A percentile compares a stretch with the other conserved stretches of the same genome.
Evolutionary conservation across 192 early-diverging fungal genomes (phyloP).

Genomic region (Podila epicladia): DNA sequence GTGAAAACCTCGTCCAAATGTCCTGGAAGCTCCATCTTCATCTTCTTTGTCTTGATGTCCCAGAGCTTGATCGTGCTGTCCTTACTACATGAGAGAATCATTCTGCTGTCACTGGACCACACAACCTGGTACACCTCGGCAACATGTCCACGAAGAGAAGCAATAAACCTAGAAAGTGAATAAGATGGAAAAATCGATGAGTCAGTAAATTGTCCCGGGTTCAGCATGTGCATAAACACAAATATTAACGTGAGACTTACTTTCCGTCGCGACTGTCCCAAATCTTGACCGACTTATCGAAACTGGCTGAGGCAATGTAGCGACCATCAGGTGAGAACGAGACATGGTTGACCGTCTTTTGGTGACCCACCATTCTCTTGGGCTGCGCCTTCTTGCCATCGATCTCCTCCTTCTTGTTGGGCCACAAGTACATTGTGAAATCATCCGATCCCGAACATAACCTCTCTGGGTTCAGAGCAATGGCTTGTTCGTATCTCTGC

Average conservation of each 20-base stretch:
- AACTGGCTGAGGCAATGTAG: slow-evolving; percentile 89
- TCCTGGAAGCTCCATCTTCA: slow-evolving; percentile 95
- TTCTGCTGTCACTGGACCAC: slow-evolving; percentile 93
- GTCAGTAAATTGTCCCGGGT: no score
- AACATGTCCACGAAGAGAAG: slow-evolving; percentile 94
- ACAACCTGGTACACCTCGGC: slow-evolving; percentile 96
- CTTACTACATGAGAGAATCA: slow-evolving; percentile 89
- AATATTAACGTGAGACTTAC: slow-evolving; percentile 18
- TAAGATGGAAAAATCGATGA: no score
- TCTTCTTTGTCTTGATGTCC: slow-evolving; percentile 90
- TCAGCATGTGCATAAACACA: no score
- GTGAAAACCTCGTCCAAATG: slow-evolving; percentile 95
- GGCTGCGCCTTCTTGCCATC: slow-evolving; percentile 79
- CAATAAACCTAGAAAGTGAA: slow-evolving; percentile 67
- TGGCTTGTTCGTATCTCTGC: slow-evolving; percentile 79
- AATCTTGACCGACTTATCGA: slow-evolving; percentile 97
- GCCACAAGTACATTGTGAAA: slow-evolving; percentile 97
- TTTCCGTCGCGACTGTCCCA: slow-evolving; percentile 94
- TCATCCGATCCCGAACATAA: slow-evolving; percentile 96
- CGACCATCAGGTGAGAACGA: slow-evolving; percentile 93
- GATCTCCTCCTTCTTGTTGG: slow-evolving; percentile 60
- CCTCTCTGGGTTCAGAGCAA: slow-evolving; percentile 75
- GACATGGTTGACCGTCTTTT: slow-evolving; percentile 95
- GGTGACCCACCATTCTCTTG: slow-evolving; percentile 90
- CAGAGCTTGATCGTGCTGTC: slow-evolving; percentile 95